Conservation (phyloP, 176 grass and related monocot species). For the Pontederia crassipes region DNA sequence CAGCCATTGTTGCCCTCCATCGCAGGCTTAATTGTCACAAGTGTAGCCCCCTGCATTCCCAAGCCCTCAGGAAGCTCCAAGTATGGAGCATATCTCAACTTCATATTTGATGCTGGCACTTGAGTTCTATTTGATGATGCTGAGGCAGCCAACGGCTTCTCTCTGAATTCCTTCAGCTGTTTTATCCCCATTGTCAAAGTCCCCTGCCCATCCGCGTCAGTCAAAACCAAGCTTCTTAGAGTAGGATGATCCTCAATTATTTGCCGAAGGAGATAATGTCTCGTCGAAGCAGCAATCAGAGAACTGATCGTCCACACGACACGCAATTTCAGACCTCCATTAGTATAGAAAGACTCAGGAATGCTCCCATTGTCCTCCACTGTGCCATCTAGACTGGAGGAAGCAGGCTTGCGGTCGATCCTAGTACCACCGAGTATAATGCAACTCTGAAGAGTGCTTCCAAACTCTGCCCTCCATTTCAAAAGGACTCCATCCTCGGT, state of each 20-base stretch:
- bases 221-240: background rate
- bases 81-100: slow-evolving; percentile 9
- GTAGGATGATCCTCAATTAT: slow-evolving; percentile 7
- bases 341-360: slow-evolving; percentile 7
- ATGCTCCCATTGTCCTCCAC: slow-evolving; percentile 1
- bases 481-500: slow-evolving; percentile 44
- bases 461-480: slow-evolving; percentile 66
- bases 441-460: slow-evolving; percentile 55
- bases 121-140: slow-evolving; percentile 1
- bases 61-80: slow-evolving; percentile 6
- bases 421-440: slow-evolving; percentile 47
- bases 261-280: background rate
- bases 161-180: slow-evolving; percentile 9
- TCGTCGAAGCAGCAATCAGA: slow-evolving; percentile 1
- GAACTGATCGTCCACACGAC: slow-evolving; percentile 4
- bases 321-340: slow-evolving; percentile 1
- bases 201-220: slow-evolving; percentile 3
- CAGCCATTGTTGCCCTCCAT: background rate
- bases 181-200: background rate
- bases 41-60: slow-evolving; percentile 7
- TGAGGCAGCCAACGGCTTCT: slow-evolving; percentile 5
- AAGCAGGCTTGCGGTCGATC: background rate
- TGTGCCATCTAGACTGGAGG: background rate
- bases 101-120: background rate
- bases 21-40: background rate